Evolutionary conservation across 108 stramenopile species (phyloP).

Genomic region (Cyclotella cryptica): DNA sequence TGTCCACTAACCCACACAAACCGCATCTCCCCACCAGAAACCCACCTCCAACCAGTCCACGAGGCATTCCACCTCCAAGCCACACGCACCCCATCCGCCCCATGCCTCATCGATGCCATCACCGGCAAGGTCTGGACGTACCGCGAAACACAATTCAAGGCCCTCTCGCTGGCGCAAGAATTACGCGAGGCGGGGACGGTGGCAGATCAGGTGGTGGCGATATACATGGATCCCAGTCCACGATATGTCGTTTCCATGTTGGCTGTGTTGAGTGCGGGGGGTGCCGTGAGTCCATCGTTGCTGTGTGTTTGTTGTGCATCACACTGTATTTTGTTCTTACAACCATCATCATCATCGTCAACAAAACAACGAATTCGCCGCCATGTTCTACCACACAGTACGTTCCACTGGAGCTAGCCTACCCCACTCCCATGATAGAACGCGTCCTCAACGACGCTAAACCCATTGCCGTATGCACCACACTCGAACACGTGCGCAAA

Average conservation of each 20-base stretch:
- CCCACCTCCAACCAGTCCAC: slow-evolving; percentile 22
- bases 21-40: slow-evolving; percentile 1
- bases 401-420: slow-evolving; percentile 80
- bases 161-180: slow-evolving; percentile 16
- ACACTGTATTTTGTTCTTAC: too few relatives aligned
- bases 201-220: slow-evolving; percentile 55
- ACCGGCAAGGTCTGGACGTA: slow-evolving; percentile 15
- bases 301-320: not conserved
- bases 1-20: not conserved
- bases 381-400: slow-evolving; percentile 37
- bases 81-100: slow-evolving; percentile 13
- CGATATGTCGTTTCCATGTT: slow-evolving; percentile 72
- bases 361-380: too few relatives aligned
- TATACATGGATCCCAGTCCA: slow-evolving; percentile 68
- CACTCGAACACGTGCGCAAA: slow-evolving; percentile 28
- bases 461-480: slow-evolving; percentile 51
- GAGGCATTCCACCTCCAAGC: slow-evolving; percentile 22
- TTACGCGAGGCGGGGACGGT: slow-evolving; percentile 7
- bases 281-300: slow-evolving; percentile 30
- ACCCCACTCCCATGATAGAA: slow-evolving; percentile 70
- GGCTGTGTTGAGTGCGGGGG: slow-evolving; percentile 71
- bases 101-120: slow-evolving; percentile 20
- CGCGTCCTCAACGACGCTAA: slow-evolving; percentile 59
- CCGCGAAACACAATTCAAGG: slow-evolving; percentile 8
- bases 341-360: too few relatives aligned